phyloP scores from a whole-genome alignment of 306 rosid species.

The Citrullus colocynthis region DNA sequence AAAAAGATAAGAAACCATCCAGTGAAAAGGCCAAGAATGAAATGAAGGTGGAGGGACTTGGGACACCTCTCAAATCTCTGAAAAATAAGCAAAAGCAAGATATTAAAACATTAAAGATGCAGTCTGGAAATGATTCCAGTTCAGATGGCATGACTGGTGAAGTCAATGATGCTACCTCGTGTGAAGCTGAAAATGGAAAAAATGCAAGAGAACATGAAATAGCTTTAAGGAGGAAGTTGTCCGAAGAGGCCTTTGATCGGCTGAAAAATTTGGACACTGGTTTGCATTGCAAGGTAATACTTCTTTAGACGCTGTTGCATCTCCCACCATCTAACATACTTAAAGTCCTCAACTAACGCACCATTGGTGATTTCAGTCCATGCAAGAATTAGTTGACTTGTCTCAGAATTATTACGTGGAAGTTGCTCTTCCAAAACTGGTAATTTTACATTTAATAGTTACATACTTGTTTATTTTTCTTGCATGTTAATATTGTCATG shows the following conservation, averaged over 20 bases:
- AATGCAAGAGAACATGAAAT: conserved; percentile 67
- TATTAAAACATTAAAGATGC: conserved; percentile 30
- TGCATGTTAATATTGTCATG: conserved; percentile 13
- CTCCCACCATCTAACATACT: conserved; percentile 6
- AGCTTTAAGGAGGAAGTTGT: conserved; percentile 43
- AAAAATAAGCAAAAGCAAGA: conserved; percentile 72
- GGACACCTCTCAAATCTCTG: conserved; percentile 79
- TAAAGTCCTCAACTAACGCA: conserved; percentile 17
- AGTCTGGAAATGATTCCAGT: conserved; percentile 30
- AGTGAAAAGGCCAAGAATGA: conserved; percentile 63
- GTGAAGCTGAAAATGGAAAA: conserved; percentile 41
- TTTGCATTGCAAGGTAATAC: conserved; percentile 80
- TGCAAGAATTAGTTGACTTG: conserved; percentile 61
- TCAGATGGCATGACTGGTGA: conserved; percentile 30
- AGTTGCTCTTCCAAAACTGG: conserved; percentile 98
- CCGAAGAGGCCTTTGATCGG: conserved; percentile 68
- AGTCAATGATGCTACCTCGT: conserved; percentile 30
- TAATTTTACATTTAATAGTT: conserved; percentile 30
- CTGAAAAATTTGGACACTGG: conserved; percentile 87
- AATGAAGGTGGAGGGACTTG: conserved; percentile 96
- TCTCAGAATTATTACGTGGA: conserved; percentile 81
- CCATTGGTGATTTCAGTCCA: conserved; percentile 44
- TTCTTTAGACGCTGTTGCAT: conserved; percentile 6
- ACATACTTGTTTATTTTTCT: conserved; percentile 7
- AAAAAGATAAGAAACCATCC: conserved; percentile 67